Percentiles rank a stretch among this genome's conserved stretches.
Evolutionary conservation across 345 rosid genomes (phyloP).

Genomic region (Orychophragmus violaceus): DNA sequence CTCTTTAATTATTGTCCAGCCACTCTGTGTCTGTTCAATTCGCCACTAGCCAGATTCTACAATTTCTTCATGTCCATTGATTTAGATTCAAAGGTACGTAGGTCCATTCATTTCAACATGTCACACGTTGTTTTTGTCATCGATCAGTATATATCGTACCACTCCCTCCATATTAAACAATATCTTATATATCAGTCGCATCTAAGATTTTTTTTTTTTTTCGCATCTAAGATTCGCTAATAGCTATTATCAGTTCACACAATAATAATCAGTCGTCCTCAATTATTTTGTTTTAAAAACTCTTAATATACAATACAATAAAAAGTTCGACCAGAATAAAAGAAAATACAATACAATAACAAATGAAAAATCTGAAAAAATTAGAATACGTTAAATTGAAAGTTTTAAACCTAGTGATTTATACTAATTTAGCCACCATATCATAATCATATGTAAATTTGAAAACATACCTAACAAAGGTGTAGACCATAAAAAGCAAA

Average conservation of each 20-base stretch:
- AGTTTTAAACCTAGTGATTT: neutral
- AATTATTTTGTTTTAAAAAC: neutral
- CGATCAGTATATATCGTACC: conserved; percentile 3
- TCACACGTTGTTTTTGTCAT: conserved; percentile 18
- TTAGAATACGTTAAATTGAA: neutral
- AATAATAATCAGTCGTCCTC: neutral
- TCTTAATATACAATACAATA: neutral
- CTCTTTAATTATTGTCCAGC: conserved; percentile 14
- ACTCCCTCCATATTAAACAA: neutral
- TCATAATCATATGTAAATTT: neutral
- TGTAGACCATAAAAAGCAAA: too few species aligned
- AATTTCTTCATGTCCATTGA: conserved; percentile 11
- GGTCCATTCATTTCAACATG: conserved; percentile 19
- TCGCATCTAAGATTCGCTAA: neutral
- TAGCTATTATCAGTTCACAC: neutral
- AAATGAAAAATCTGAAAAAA: neutral
- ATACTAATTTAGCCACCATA: neutral
- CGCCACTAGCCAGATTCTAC: conserved; percentile 25
- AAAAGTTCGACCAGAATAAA: too few species aligned
- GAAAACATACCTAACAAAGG: neutral
- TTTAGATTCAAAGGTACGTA: conserved; percentile 4
- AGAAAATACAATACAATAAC: too few species aligned
- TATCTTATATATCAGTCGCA: neutral
- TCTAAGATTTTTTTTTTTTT: too few species aligned
- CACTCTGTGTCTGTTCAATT: conserved; percentile 20